Evolutionary conservation across 495 filamentous ascomycete species (phyloP).

Genomic region (Monascus purpureus): DNA sequence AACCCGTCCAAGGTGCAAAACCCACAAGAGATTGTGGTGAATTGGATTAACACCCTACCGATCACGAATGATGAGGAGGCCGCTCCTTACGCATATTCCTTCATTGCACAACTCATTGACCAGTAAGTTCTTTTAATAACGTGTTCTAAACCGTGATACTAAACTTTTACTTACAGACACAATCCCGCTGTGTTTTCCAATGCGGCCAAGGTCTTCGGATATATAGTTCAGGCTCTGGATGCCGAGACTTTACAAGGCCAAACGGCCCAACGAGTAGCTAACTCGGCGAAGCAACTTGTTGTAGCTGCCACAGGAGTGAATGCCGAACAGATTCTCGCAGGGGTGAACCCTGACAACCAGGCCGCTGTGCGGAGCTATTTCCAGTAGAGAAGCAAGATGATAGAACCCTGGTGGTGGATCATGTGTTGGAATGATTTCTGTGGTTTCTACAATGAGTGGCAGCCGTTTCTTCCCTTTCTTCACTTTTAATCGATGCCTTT

Average conservation of each 20-base stretch:
- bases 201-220: slow-evolving; percentile 64
- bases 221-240: slow-evolving; percentile 75
- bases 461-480: too few relatives aligned
- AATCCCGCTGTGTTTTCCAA: slow-evolving; percentile 68
- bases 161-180: slow-evolving; percentile 44
- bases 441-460: too few relatives aligned
- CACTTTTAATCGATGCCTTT: too few relatives aligned
- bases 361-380: slow-evolving; percentile 61
- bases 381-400: slow-evolving; percentile 26
- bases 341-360: slow-evolving; percentile 62
- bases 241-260: slow-evolving; percentile 79
- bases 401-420: too few relatives aligned
- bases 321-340: slow-evolving; percentile 51
- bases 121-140: slow-evolving; percentile 68
- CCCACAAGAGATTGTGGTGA: slow-evolving; percentile 52
- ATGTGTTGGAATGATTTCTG: too few relatives aligned
- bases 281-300: slow-evolving; percentile 59
- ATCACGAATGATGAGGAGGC: slow-evolving; percentile 95
- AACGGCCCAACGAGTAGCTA: slow-evolving; percentile 57
- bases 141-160: too few relatives aligned
- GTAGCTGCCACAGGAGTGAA: slow-evolving; percentile 54
- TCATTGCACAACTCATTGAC: slow-evolving; percentile 80
- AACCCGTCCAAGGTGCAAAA: slow-evolving; percentile 62
- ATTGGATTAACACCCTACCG: slow-evolving; percentile 83
- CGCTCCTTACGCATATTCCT: slow-evolving; percentile 90